Percentiles rank a stretch among this genome's conserved stretches.
Evolutionary conservation across 1,284 basidiomycete genomes (phyloP).

Genomic region (Pseudozyma sp.): DNA sequence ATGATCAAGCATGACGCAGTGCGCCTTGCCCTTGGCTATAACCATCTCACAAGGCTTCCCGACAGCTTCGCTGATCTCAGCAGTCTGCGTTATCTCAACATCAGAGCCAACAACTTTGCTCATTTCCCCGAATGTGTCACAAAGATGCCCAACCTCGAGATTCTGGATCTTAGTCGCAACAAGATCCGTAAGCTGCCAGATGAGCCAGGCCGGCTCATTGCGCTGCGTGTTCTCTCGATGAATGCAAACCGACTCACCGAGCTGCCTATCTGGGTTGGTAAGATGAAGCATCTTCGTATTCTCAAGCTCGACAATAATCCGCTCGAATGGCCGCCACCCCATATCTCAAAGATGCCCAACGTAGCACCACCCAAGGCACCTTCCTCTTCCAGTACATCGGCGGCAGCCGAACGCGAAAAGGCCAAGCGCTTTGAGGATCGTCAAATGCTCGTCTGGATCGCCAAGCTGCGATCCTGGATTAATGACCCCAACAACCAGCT

Average conservation of each 20-base stretch:
- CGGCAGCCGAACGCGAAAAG: constrained; percentile 54
- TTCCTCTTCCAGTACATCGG: constrained; percentile 60
- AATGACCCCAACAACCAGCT: constrained; percentile 32
- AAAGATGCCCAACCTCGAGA: constrained; percentile 85
- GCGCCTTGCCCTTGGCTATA: constrained; percentile 85
- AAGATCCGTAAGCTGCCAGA: constrained; percentile 84
- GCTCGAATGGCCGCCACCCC: constrained; percentile 81
- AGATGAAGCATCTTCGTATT: constrained; percentile 81
- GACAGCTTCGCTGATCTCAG: constrained; percentile 81
- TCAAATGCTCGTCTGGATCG: constrained; percentile 60
- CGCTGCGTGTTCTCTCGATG: constrained; percentile 84
- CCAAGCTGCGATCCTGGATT: constrained; percentile 57
- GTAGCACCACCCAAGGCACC: constrained; percentile 33
- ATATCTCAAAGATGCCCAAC: constrained; percentile 57
- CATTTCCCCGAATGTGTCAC: constrained; percentile 82
- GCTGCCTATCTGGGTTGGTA: constrained; percentile 82
- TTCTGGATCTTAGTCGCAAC: constrained; percentile 93
- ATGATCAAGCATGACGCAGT: constrained; percentile 56
- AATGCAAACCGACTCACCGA: constrained; percentile 84
- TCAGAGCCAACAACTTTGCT: constrained; percentile 87
- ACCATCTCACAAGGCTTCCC: constrained; percentile 83
- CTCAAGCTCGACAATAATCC: constrained; percentile 87
- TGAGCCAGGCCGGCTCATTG: constrained; percentile 81
- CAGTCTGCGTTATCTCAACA: constrained; percentile 88
- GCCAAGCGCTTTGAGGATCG: constrained; percentile 53